phyloP scores from a whole-genome alignment of 1,284 basidiomycete species.

The Cryptococcus jaspeensis region DNA sequence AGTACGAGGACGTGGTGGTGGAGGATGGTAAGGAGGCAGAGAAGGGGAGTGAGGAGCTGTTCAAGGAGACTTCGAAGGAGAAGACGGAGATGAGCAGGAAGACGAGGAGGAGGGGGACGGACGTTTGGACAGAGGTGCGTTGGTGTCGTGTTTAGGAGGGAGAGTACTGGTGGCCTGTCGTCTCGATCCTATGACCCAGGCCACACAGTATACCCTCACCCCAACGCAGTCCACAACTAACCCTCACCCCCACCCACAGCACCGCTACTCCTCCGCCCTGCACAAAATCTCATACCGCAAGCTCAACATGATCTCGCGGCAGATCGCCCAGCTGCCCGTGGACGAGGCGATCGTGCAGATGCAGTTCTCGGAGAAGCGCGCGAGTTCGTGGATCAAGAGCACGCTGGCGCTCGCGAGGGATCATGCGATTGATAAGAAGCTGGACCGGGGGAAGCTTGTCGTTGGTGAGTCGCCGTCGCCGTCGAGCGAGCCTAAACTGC shows the following conservation, averaged over 20 bases:
- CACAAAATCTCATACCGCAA: constrained; percentile 95
- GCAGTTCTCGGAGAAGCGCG: constrained; percentile 90
- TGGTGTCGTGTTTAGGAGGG: background rate
- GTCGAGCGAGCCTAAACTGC: no score
- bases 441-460: constrained; percentile 71
- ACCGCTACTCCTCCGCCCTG: constrained; percentile 62
- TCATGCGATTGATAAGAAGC: constrained; percentile 78
- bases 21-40: constrained; percentile 2
- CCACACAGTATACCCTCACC: no score
- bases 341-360: constrained; percentile 96
- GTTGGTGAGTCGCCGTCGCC: constrained; percentile 72
- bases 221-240: no score
- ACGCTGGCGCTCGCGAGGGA: constrained; percentile 85
- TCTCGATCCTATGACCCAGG: background rate
- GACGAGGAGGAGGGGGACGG: constrained; percentile 7
- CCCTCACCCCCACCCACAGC: constrained; percentile 16
- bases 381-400: constrained; percentile 75
- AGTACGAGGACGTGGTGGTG: background rate
- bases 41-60: constrained; percentile 9
- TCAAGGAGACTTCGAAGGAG: constrained; percentile 15
- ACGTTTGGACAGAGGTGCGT: constrained; percentile 17
- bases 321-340: constrained; percentile 84
- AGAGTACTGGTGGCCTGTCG: background rate
- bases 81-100: constrained; percentile 5
- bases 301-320: constrained; percentile 79